These are phyloP conservation scores for Marasmius fiardii DNA, from an alignment of 1,284 basidiomycete genomes.

Conservation along the genomic window DNA sequence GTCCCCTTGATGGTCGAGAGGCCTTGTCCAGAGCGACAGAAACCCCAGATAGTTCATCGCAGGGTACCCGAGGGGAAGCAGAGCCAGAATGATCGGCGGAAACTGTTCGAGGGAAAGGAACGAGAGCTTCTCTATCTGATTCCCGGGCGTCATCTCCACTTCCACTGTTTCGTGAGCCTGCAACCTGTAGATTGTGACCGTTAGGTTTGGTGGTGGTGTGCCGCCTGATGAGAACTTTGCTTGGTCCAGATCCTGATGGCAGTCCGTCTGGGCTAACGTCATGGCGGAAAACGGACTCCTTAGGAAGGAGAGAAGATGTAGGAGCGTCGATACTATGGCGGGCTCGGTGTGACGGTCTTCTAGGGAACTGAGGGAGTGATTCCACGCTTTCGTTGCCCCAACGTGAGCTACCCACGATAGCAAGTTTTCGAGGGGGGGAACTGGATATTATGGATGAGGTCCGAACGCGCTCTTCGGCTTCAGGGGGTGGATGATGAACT, in stretches of 20 bases:
- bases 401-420: constrained; percentile 43
- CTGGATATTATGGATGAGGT: constrained; percentile 39
- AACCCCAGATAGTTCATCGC: not conserved
- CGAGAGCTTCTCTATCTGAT: constrained; percentile 26
- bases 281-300: constrained; percentile 47
- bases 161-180: constrained; percentile 27
- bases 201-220: constrained; percentile 52
- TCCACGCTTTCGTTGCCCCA: constrained; percentile 48
- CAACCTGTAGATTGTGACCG: constrained; percentile 42
- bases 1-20: constrained; percentile 50
- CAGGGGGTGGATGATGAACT: constrained; percentile 19
- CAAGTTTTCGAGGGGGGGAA: constrained; percentile 55
- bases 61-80: constrained; percentile 22
- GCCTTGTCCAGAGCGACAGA: constrained; percentile 26
- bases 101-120: constrained; percentile 62
- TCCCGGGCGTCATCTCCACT: constrained; percentile 30
- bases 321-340: constrained; percentile 54
- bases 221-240: constrained; percentile 51
- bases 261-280: constrained; percentile 56
- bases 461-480: constrained; percentile 23
- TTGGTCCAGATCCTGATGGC: constrained; percentile 29
- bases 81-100: constrained; percentile 42
- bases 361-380: constrained; percentile 42
- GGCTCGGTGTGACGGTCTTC: constrained; percentile 59
- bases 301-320: constrained; percentile 49